Base-by-base conservation (phyloP, 1,139 yeast genomes). In the Sugiyamaella sp. region DNA sequence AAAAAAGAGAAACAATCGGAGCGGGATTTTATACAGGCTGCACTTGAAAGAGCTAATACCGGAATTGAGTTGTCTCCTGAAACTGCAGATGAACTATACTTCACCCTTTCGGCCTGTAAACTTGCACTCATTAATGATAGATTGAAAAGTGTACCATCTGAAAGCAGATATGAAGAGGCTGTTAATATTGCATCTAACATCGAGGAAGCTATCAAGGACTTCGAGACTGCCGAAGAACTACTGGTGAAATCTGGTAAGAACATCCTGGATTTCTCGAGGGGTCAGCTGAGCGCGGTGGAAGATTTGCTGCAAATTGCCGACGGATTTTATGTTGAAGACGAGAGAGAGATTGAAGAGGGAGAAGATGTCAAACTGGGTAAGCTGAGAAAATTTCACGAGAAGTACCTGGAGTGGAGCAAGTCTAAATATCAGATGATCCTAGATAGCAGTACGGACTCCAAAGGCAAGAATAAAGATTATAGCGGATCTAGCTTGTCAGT, bases 251-350 rank as follows among this genome's bases (percentile, higher is more conserved):
- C 54, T 24, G 60, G 51, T 5, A 9, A 38, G 20, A 29, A 35
- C 10, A 32, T 27, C 32, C 14, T 42, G n/a, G 53, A 46, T 29
- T 24, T 33, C 12, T 24, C 33, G 17, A 29, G 12, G 19, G 52
- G 45, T 2, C 40, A 45, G 19, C 43, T 63, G 22, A 56, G 55
- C 12, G 51, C 57, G 2, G 47, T 66, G 3, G 68, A 67, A 4
- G 77, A 75, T 24, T 74, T 74, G 46, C 77, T 79, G 56, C 83
- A 80, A 57, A 73, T 80, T 24, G 75, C 83, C 58, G 79, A 78
- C 53, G 76, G 80, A 8, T 69, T 84, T 46, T 88, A 85, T 63
- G 91, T 84, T 19, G 85, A 81, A 55, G 82, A 83, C 60, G 86
- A 84, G 60, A 89, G 89, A 9, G 74, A 74, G 44, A 77, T 76